A percentile compares a stretch with the other conserved stretches of the same genome.
phyloP scores from a whole-genome alignment of 306 rosid species.

The Vigna reflexopilosa region DNA sequence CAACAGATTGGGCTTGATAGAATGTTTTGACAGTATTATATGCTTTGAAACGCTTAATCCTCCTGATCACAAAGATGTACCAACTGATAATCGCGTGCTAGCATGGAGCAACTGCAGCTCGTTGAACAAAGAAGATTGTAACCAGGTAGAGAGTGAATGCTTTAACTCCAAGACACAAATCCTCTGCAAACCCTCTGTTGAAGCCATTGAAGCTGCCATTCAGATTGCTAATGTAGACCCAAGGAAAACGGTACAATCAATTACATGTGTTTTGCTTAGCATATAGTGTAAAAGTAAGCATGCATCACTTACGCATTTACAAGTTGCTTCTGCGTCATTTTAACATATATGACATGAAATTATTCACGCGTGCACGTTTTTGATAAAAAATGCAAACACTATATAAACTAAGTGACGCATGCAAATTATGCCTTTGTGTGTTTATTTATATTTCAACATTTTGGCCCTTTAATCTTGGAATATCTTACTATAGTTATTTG shows the following conservation, averaged over 20 bases:
- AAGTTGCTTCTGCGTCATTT: too few relatives aligned
- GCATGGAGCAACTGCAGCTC: background rate
- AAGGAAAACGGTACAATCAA: slow-evolving; percentile 64
- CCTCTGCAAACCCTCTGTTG: slow-evolving; percentile 80
- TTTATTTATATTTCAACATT: background rate
- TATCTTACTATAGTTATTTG: slow-evolving; percentile 6
- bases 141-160: slow-evolving; percentile 24
- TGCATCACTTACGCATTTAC: too few relatives aligned
- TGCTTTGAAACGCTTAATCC: slow-evolving; percentile 91
- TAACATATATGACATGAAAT: too few relatives aligned
- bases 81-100: slow-evolving; percentile 1
- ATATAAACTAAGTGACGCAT: background rate
- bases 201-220: slow-evolving; percentile 74
- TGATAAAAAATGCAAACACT: too few relatives aligned
- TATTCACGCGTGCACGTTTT: too few relatives aligned
- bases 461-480: slow-evolving; percentile 6
- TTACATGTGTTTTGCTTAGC: background rate
- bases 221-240: slow-evolving; percentile 69
- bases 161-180: slow-evolving; percentile 46
- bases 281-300: too few relatives aligned
- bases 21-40: slow-evolving; percentile 80
- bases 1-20: slow-evolving; percentile 69
- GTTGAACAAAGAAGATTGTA: background rate
- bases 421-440: background rate
- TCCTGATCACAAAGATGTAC: slow-evolving; percentile 31